Base-by-base conservation (phyloP, 2,329 filamentous ascomycete species). In the Ophiostoma sp. region DNA sequence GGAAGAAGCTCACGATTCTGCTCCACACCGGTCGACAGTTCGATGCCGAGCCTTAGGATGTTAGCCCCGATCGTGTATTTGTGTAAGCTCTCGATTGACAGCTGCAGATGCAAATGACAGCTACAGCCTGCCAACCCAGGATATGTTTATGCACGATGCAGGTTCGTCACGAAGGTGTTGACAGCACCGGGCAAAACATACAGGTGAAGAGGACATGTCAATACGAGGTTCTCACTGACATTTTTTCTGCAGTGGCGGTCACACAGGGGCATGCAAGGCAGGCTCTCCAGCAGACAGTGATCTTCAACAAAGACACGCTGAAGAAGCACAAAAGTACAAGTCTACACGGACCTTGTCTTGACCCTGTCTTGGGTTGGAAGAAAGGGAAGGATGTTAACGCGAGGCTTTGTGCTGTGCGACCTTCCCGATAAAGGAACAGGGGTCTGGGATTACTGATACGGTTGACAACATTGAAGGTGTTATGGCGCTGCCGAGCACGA, bases 81-180 rank as follows among this genome's bases (percentile, higher is more conserved):
- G 15, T 28, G 36, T 25, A 15, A 12, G n/a, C n/a, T 17, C 5
- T 45, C 11, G 61, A 64, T 28, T 64, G 61, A 64, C 61, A 64
- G n/a, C 11, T 64, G 61, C 61, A 64, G 61, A 31, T 45, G 57
- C 57, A 36, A 8, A 36, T 48, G 42, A n/a, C 42, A 48, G 42
- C 15, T 48, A 48, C 42, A 48, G 6, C 42, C 42, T 19, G 42
- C 42, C 42, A 17, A 3, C 42, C 42, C 42, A 48, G 42, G 42
- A 19, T 48, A 15, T 48, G 42, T 48, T 12, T 42, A 42, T 42
- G 59, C 59, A 64, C 33, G 59, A 64, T 42, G 59, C 59, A 64
- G 33, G 59, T 64, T 64, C 59, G 59, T 64, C 59, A 42, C 59
- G 33, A 64, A 64, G 59, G 33, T 52, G 33, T 12, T 22, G 33